These are phyloP conservation scores for Yarrowia phangngaensis DNA, from an alignment of 805 yeast genomes.

Conservation along the genomic window DNA sequence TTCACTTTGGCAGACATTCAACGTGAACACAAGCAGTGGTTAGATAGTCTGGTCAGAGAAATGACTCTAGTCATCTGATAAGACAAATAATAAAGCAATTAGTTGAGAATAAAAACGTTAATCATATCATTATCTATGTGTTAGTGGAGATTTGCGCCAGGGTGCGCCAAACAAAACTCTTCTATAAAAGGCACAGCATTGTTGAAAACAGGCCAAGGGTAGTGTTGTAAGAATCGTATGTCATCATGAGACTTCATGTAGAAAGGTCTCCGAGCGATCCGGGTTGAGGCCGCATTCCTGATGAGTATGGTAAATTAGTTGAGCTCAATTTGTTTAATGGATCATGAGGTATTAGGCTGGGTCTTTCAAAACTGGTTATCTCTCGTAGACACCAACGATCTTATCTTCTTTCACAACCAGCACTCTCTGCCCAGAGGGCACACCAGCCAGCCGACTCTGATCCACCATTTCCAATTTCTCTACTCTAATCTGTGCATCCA, in stretches of 20 bases:
- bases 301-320: no score
- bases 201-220: no score
- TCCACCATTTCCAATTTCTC: constrained; percentile 16
- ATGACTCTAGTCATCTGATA: background rate
- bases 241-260: no score
- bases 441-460: constrained; percentile 12
- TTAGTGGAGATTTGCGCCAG: constrained; percentile 16
- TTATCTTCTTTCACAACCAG: constrained; percentile 18
- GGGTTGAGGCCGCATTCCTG: no score
- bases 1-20: constrained; percentile 8
- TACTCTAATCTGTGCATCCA: constrained; percentile 14
- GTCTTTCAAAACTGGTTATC: background rate
- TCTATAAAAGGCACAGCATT: constrained; percentile 1
- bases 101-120: constrained; percentile 23
- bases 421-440: constrained; percentile 11
- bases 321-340: no score
- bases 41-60: constrained; percentile 3
- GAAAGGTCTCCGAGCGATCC: no score
- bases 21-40: constrained; percentile 9
- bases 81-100: no score
- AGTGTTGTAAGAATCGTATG: no score
- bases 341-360: background rate
- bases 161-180: no score
- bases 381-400: constrained; percentile 19
- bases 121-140: constrained; percentile 26